Percentiles rank a stretch among this genome's conserved stretches.
Conservation (phyloP, 176 grass and related monocot species). For the Aegilops umbellulata region DNA sequence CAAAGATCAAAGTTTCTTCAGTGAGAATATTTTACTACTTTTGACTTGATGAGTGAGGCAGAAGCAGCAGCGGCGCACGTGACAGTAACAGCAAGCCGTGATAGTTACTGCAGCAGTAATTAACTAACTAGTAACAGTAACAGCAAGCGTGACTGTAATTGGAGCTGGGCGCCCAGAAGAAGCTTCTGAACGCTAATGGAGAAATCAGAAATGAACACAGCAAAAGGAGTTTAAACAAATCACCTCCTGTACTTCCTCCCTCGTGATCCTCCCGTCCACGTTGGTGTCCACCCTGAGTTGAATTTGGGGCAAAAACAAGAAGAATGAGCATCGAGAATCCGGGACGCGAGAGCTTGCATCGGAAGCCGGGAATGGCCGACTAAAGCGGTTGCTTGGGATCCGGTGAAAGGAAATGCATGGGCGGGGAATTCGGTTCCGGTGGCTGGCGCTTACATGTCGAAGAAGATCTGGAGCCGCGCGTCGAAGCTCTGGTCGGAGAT, state of each 20-base stretch:
- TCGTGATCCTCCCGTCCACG: slow-evolving; percentile 97
- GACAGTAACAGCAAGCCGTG: slow-evolving; percentile 11
- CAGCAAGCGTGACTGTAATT: too few species aligned
- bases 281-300: slow-evolving; percentile 99
- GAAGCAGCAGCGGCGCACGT: neutral
- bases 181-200: slow-evolving; percentile 29
- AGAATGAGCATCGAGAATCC: slow-evolving; percentile 26
- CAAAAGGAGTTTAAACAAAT: slow-evolving; percentile 32
- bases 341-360: neutral
- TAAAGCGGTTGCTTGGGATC: slow-evolving; percentile 8
- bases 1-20: neutral
- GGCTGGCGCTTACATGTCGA: slow-evolving; percentile 76
- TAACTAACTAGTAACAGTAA: neutral
- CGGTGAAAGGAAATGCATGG: neutral
- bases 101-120: neutral
- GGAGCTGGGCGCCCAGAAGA: slow-evolving; percentile 9
- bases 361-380: slow-evolving; percentile 2
- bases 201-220: neutral
- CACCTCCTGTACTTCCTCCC: slow-evolving; percentile 99
- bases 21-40: neutral
- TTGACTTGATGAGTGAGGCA: neutral
- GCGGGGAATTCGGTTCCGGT: neutral
- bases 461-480: slow-evolving; percentile 99
- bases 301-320: slow-evolving; percentile 39
- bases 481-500: slow-evolving; percentile 99